Conservation (phyloP, 805 yeast genomes). For the Henningerozyma blattae region DNA sequence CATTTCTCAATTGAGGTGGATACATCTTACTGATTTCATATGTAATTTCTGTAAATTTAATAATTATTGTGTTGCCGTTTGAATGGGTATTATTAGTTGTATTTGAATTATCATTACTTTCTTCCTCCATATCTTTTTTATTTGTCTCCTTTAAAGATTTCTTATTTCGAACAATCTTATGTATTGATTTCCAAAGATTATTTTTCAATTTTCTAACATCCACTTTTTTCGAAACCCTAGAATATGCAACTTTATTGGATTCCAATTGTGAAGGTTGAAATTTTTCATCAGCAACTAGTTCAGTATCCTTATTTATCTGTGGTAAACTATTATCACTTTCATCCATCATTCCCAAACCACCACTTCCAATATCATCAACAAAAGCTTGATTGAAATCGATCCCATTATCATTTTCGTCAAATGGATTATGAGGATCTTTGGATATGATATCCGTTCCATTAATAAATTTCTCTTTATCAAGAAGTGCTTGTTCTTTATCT, state of each 20-base stretch:
- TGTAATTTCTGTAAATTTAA: conserved; percentile 37
- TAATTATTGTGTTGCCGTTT: conserved; percentile 1
- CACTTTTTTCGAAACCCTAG: conserved; percentile 67
- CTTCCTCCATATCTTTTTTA: conserved; percentile 26
- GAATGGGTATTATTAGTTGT: conserved; percentile 2
- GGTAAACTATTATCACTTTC: conserved; percentile 3
- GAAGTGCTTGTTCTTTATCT: conserved; percentile 27
- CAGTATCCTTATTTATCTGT: conserved; percentile 5
- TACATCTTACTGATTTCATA: conserved; percentile 40
- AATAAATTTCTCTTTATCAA: conserved; percentile 16
- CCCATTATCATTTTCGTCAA: conserved; percentile 23
- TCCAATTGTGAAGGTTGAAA: conserved; percentile 4
- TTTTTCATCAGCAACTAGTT: conserved; percentile 13
- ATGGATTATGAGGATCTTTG: conserved; percentile 24
- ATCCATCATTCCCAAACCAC: conserved; percentile 21
- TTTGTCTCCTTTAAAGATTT: conserved; percentile 19
- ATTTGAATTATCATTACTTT: conserved; percentile 14
- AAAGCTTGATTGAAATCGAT: conserved; percentile 27
- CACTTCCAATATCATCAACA: conserved; percentile 20
- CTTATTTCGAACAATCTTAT: conserved; percentile 6
- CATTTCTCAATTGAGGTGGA: conserved; percentile 42
- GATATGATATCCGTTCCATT: conserved; percentile 12
- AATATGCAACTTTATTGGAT: conserved; percentile 37
- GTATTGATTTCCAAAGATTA: conserved; percentile 56
- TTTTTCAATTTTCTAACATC: conserved; percentile 64